Base-by-base conservation (phyloP, 352 stramenopile species). In the Chloridella minuta region DNA sequence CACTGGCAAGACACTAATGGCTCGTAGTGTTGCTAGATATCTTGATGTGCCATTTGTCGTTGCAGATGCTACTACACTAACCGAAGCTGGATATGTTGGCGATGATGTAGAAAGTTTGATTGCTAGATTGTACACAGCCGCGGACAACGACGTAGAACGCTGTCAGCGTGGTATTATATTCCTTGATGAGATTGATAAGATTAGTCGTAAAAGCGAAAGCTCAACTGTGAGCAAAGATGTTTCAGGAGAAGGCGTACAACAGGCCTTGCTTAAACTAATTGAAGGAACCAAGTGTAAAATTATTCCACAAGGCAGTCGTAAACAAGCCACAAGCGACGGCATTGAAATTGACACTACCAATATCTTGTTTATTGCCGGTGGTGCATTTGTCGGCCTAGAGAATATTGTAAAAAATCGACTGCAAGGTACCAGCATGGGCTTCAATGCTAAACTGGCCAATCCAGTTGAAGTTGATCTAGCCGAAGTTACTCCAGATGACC, bases 111-210 rank as follows among this genome's bases (percentile, higher is more conserved):
- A 99, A 90, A 96, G 92, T 40, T 93, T 99, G 86, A 89, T 99
- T 85, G 96, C 96, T 90, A 98, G 98, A 89, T 88, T 99, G 28
- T 98, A 98, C 90, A 90, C 97, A 86, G 95, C 96, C 87, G 93
- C 93, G 88, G 95, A 96, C 86, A 95, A 97, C 89, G 95, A 98
- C 88, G 89, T 98, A 49, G 94, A 98, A 87, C 90, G 91, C 24
- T 95, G 94, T 86, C 93, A 98, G 90, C 91, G 92, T 86, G 96
- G 96, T 49, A 98, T 99, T 87, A 94, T 96, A 23, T 98, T 98
- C 90, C 95, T 99, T 88, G 96, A 99, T 88, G 95, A 83, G 89
- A 97, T 97, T 86, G 96, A 99, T 91, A 99, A 99, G 90, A 97
- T 98, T 88, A 93, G 91, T 27, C 90, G 91, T 23, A 94, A 93